phyloP scores from a whole-genome alignment of 169 alveolate genomes.

The Eimeria praecox region DNA sequence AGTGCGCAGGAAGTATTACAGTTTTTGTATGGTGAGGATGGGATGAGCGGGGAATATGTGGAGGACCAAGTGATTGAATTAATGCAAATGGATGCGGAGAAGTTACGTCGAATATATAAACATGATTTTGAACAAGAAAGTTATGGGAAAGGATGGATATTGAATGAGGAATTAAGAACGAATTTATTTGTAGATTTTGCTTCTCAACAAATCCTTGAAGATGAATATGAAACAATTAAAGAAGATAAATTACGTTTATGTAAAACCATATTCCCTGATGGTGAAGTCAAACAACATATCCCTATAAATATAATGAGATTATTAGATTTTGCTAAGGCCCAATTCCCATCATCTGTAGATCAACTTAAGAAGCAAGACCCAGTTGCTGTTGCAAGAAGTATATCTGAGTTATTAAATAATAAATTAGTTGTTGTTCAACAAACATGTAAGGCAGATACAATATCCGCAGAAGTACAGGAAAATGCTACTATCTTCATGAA shows the following conservation, averaged over 20 bases:
- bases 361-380: slow-evolving; percentile 86
- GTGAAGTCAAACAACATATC: slow-evolving; percentile 97
- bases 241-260: slow-evolving; percentile 72
- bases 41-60: slow-evolving; percentile 99
- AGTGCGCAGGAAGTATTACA: slow-evolving; percentile 97
- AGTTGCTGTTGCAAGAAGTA: slow-evolving; percentile 90
- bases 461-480: slow-evolving; percentile 94
- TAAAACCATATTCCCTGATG: slow-evolving; percentile 94
- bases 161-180: slow-evolving; percentile 86
- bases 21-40: slow-evolving; percentile 99
- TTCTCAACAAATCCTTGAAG: slow-evolving; percentile 87
- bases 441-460: slow-evolving; percentile 83
- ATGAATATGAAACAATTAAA: slow-evolving; percentile 70
- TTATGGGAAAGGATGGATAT: slow-evolving; percentile 88
- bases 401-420: slow-evolving; percentile 87
- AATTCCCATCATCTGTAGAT: slow-evolving; percentile 70
- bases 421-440: slow-evolving; percentile 88
- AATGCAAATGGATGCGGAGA: slow-evolving; percentile 94
- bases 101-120: slow-evolving; percentile 87
- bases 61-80: slow-evolving; percentile 98
- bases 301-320: slow-evolving; percentile 97
- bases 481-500: slow-evolving; percentile 94
- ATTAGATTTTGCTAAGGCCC: slow-evolving; percentile 79
- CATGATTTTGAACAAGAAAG: slow-evolving; percentile 90
- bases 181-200: slow-evolving; percentile 87